These are phyloP conservation scores for Metarhizium sp. DNA, from an alignment of 2,329 filamentous ascomycete species.

Conservation along the genomic window DNA sequence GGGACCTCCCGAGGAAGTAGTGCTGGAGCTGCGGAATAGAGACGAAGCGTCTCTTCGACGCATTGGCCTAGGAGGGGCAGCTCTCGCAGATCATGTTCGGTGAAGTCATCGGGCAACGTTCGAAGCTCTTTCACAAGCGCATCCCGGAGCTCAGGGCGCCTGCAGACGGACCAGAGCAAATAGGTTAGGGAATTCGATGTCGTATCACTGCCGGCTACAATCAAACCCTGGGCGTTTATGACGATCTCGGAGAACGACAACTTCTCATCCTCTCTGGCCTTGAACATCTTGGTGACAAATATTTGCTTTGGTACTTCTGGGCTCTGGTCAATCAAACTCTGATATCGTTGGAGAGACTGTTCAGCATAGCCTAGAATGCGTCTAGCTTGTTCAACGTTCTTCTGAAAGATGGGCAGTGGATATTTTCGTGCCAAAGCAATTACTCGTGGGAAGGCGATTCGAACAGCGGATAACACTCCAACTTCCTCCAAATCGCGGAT, in stretches of 20 bases:
- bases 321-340: conserved; percentile 11
- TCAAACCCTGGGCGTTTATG: conserved; percentile 31
- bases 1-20: conserved; percentile 32
- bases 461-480: conserved; percentile 13
- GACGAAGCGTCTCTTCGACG: conserved; percentile 35
- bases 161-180: conserved; percentile 29
- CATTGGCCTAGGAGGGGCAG: conserved; percentile 32
- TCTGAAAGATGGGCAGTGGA: conserved; percentile 15
- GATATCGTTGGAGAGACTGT: conserved; percentile 20
- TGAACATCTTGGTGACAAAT: conserved; percentile 28
- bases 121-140: conserved; percentile 25
- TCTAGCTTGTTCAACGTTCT: background rate
- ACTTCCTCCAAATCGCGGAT: conserved; percentile 26
- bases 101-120: conserved; percentile 18
- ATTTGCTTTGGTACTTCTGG: conserved; percentile 17
- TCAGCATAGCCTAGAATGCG: conserved; percentile 16
- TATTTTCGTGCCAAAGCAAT: conserved; percentile 10
- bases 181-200: conserved; percentile 41
- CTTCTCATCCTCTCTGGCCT: conserved; percentile 20
- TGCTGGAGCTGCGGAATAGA: conserved; percentile 30
- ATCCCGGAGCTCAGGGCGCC: conserved; percentile 17
- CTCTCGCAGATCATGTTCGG: conserved; percentile 11
- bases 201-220: conserved; percentile 42
- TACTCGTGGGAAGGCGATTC: conserved; percentile 19
- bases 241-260: conserved; percentile 23